Percentiles rank a stretch among this genome's conserved stretches.
Evolutionary conservation across 148 eudicot genomes (phyloP).

Genomic region (Cornus florida): DNA sequence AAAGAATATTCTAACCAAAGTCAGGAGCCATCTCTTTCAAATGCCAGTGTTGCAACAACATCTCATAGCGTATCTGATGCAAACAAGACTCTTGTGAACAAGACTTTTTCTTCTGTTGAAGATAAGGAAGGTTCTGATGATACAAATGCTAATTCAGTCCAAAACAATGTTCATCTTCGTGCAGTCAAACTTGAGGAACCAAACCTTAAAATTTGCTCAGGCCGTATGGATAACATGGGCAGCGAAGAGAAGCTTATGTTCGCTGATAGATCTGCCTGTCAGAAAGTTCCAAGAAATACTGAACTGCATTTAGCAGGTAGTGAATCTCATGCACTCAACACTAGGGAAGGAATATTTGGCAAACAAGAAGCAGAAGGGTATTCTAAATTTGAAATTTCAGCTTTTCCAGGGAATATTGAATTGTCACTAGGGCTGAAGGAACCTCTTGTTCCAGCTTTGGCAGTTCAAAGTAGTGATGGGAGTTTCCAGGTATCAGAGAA

Average conservation of each 20-base stretch:
- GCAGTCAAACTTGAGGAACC: conserved; percentile 12
- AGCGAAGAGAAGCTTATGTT: not conserved
- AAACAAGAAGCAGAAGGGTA: not conserved
- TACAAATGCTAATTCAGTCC: conserved; percentile 1
- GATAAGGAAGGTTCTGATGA: conserved; percentile 10
- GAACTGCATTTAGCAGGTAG: conserved; percentile 6
- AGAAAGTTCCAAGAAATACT: conserved; percentile 7
- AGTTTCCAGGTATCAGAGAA: conserved; percentile 6
- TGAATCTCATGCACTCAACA: not conserved
- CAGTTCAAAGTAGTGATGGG: conserved; percentile 6
- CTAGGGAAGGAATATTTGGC: conserved; percentile 9
- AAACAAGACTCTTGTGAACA: conserved; percentile 19
- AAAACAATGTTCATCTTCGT: not conserved
- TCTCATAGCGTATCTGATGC: conserved; percentile 12
- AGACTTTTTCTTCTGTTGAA: not conserved
- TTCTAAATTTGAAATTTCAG: conserved; percentile 12
- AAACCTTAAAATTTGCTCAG: not conserved
- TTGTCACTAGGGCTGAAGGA: conserved; percentile 22
- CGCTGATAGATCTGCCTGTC: not conserved
- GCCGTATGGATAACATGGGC: conserved; percentile 13
- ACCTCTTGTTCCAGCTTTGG: conserved; percentile 9
- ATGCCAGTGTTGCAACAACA: conserved; percentile 7
- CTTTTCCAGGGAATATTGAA: conserved; percentile 9
- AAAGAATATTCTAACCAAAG: conserved; percentile 2
- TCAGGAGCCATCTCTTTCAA: conserved; percentile 5